A percentile compares a stretch with the other conserved stretches of the same genome.
Conservation (phyloP, 73 alveolate genomes). For the Tetrahymena borealis region DNA sequence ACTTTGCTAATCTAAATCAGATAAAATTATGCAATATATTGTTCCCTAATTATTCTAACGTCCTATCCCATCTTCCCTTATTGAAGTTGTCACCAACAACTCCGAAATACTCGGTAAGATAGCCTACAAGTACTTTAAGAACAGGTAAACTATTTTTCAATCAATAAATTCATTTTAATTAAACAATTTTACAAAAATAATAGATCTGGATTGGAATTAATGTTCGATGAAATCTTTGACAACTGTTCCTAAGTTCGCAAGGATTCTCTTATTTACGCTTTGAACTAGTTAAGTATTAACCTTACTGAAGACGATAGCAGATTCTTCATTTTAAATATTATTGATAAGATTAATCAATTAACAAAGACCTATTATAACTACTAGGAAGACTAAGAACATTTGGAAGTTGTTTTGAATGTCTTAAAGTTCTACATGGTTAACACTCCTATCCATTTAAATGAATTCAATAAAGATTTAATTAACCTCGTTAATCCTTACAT, state of each 20-base stretch:
- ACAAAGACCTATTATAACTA: not conserved
- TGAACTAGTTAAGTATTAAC: not conserved
- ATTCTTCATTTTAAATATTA: not conserved
- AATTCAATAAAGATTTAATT: not conserved
- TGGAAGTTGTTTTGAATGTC: not conserved
- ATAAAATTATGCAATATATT: conserved; percentile 7
- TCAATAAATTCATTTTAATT: not conserved
- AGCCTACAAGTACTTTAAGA: conserved; percentile 2
- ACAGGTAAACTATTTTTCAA: not conserved
- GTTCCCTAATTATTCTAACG: conserved; percentile 9
- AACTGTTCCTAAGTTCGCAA: not conserved
- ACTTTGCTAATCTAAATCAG: conserved; percentile 24
- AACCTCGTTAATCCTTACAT: not conserved
- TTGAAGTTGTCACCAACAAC: conserved; percentile 31
- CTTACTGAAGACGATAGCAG: not conserved
- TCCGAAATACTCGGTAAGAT: conserved; percentile 13
- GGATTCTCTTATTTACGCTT: not conserved
- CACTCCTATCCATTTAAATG: not conserved
- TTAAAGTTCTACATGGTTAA: not conserved
- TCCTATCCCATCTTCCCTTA: conserved; percentile 19
- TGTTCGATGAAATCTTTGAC: not conserved
- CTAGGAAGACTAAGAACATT: not conserved
- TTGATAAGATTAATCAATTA: not conserved
- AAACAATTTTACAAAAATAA: not conserved
- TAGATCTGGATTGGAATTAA: not conserved